Percentiles rank a stretch among this genome's conserved stretches.
Conservation (phyloP, 305 asterid genomes). For the Stenogyne calaminthoides region DNA sequence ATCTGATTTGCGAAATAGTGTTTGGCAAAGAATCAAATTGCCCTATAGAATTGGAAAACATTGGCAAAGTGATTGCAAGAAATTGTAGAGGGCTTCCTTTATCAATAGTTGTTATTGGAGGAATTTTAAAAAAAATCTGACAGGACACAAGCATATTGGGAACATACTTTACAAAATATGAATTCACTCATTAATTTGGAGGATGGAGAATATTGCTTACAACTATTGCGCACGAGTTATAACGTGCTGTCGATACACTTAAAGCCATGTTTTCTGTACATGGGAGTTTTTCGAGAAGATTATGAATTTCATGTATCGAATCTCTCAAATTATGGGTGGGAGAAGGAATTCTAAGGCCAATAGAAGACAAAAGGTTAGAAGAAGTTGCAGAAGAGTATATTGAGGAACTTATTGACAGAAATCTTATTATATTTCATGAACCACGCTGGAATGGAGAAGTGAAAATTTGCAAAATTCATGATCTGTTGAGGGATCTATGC, state of each 20-base stretch:
- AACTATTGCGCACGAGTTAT: neutral
- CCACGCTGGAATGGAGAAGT: neutral
- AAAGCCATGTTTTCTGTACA: neutral
- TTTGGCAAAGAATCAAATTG: neutral
- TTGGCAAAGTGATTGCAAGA: neutral
- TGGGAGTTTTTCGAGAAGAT: neutral
- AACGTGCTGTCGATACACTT: neutral
- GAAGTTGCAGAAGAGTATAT: neutral
- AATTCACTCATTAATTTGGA: neutral
- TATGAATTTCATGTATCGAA: neutral
- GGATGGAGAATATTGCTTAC: neutral
- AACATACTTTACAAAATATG: neutral
- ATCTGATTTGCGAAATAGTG: neutral
- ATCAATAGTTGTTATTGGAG: neutral
- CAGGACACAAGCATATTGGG: neutral
- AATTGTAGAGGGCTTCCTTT: slow-evolving; percentile 1
- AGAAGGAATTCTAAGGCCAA: neutral
- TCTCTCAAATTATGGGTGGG: neutral
- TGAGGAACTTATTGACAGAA: neutral
- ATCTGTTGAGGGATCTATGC: slow-evolving; percentile 4
- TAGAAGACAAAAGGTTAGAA: neutral
- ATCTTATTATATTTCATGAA: neutral
- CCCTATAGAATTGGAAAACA: neutral
- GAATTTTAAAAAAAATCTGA: neutral
- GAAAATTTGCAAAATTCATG: neutral